These are phyloP conservation scores for Epithemia pelagica DNA, from an alignment of 108 stramenopile genomes.

Conservation along the genomic window DNA sequence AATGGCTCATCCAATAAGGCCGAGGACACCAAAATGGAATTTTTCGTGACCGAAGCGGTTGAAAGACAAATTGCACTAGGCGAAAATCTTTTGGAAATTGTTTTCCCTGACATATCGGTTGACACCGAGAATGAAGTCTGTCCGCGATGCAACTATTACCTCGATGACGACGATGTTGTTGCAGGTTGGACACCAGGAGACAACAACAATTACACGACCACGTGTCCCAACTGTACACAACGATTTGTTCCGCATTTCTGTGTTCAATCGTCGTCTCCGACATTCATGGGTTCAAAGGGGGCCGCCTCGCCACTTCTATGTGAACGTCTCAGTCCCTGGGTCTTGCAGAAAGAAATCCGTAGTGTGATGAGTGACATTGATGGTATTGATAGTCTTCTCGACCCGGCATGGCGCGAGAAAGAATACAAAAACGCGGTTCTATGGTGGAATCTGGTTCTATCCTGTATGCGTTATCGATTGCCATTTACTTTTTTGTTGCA, in stretches of 20 bases:
- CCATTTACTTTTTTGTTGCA: constrained; percentile 76
- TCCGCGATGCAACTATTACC: constrained; percentile 66
- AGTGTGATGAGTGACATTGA: constrained; percentile 60
- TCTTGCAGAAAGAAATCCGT: constrained; percentile 77
- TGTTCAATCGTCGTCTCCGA: constrained; percentile 65
- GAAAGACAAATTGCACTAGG: constrained; percentile 68
- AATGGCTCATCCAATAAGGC: constrained; percentile 2
- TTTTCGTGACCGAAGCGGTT: constrained; percentile 67
- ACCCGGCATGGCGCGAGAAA: constrained; percentile 61
- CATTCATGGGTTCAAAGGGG: constrained; percentile 66
- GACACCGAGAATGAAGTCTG: constrained; percentile 79
- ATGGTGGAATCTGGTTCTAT: constrained; percentile 82
- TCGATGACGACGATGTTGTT: constrained; percentile 73
- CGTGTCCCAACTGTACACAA: constrained; percentile 64
- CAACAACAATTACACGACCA: constrained; percentile 73
- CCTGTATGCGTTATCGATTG: constrained; percentile 74
- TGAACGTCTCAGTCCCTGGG: constrained; percentile 80
- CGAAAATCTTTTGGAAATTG: constrained; percentile 74
- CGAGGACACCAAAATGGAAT: constrained; percentile 34
- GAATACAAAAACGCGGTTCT: constrained; percentile 74
- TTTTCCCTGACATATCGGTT: constrained; percentile 70
- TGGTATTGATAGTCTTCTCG: constrained; percentile 65
- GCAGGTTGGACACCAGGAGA: constrained; percentile 68
- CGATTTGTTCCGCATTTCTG: constrained; percentile 79
- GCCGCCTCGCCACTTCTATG: constrained; percentile 73